Evolutionary conservation across 805 yeast genomes (phyloP), one percentile per base, ranked within the genome.

Genomic region (Saturnispora dispora): DNA sequence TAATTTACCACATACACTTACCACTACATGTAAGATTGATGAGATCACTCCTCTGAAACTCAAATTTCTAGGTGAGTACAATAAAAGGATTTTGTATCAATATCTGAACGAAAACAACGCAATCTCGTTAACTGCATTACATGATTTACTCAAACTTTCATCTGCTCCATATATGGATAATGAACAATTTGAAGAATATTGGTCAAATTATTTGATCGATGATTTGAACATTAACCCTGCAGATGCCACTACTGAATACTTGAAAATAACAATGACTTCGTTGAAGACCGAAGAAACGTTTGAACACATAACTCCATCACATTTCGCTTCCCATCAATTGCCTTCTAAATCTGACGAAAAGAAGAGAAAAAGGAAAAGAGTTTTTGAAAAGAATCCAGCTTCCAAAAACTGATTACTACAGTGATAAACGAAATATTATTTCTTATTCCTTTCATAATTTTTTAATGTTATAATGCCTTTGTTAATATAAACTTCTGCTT

Each of bases 161-260:
- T 77, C 73, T 44, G 68, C 61, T 43, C 72, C 74, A 2, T 71
- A 71, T 48, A 75, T 75, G 51, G 65, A 75, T 1, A 77, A 73
- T 50, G 81, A 79, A 35, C 93, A 87, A 55, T 86, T 85, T 63
- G 83, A 84, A 57, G 84, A 79, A 53, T 72, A 85, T 53, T 88
- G 96, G 96, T 61, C 62, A 25, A 83, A 81, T 58, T 73, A 88
- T 55, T 78, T 79, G 55, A 50, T 55, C 20, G 44, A 53, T 23
- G 64, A 61, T 30, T 53, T 73, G 71, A 17, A 50, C 6, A 45
- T 55, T 51, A 85, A 83, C 69, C 51, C 46, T 25, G 13, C n/a
- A 4, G 39, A 18, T 39, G 45, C 44, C 6, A 41, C 37, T 32
- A 40, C 44, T 28, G 43, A 41, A 28, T 17, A 54, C 17, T 17